phyloP scores from a whole-genome alignment of 768 basidiomycete species.

The Suillus alpinus region DNA sequence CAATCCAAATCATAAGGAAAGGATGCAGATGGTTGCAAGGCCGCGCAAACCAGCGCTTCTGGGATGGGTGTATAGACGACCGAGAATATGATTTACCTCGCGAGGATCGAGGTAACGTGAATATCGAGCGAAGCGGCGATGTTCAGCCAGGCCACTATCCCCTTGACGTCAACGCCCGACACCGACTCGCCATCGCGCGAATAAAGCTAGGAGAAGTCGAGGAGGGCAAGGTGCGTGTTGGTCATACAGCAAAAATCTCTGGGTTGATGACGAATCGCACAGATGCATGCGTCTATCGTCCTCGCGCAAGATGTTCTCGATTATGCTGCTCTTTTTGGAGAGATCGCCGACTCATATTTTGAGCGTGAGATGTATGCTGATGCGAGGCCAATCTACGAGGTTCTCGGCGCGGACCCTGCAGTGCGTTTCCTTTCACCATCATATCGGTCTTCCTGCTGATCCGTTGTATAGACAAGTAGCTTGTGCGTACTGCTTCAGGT shows the following conservation, averaged over 20 bases:
- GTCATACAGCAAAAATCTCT: background rate
- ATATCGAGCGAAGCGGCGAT: slow-evolving; percentile 39
- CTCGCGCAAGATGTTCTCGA: slow-evolving; percentile 69
- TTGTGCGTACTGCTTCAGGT: slow-evolving; percentile 72
- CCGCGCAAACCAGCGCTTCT: slow-evolving; percentile 64
- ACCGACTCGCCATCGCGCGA: slow-evolving; percentile 79
- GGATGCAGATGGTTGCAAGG: slow-evolving; percentile 95
- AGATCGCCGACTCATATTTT: slow-evolving; percentile 85
- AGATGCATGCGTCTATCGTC: slow-evolving; percentile 79
- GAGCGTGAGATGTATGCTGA: slow-evolving; percentile 73
- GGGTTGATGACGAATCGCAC: background rate
- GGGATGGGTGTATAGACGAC: slow-evolving; percentile 85
- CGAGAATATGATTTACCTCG: slow-evolving; percentile 72
- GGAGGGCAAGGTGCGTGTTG: slow-evolving; percentile 70
- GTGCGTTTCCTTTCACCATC: slow-evolving; percentile 39
- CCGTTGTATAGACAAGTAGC: slow-evolving; percentile 59
- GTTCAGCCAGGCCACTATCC: slow-evolving; percentile 56
- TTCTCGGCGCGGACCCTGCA: slow-evolving; percentile 69
- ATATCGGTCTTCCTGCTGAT: background rate
- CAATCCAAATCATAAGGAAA: slow-evolving; percentile 63
- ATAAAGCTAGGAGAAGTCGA: slow-evolving; percentile 75
- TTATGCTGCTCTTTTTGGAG: slow-evolving; percentile 74
- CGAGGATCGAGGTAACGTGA: slow-evolving; percentile 20
- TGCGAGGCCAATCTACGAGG: slow-evolving; percentile 78
- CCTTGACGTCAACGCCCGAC: slow-evolving; percentile 75